Evolutionary conservation across 495 filamentous ascomycete species (phyloP), one percentile per base, ranked within the genome.

Genomic region (Hyaloscypha bicolor): DNA sequence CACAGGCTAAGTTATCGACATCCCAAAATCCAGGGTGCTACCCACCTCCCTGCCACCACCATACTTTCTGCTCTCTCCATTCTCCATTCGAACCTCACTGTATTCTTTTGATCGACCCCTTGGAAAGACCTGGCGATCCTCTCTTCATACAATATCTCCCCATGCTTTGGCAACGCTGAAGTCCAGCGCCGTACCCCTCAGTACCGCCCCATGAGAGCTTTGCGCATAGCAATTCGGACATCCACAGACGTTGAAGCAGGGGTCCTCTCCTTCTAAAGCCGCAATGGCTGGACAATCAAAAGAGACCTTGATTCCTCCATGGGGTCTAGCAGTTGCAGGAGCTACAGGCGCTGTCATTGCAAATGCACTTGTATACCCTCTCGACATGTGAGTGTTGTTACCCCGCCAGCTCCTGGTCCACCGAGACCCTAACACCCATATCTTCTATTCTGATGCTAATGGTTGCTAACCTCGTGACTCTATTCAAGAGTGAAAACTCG

Each of bases 311-410:
- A 86, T 99, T 65, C 93, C 95, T 30, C 93, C 96, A 62, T 98
- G 96, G 96, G 94, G 93, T 35, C 89, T 86, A 73, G 95, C 95
- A 53, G 86, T 97, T 65, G 94, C 96, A 51, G 95, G 95, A 70
- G 92, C 96, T 63, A 93, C 93, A 21, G 94, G 95, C 59, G 95
- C 96, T 39, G 92, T 97, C 14, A 80, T 99, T 55, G 96, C 95
- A 45, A 99, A 99, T 85, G 90, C 95, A 31, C 80, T 97, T 63
- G 96, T 98, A 63, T 99, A 99, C 78, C 95, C 95, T 16, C 82
- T 99, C 39, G 95, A 99, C 79, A 93, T 99, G 94, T 97, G 82
- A 78, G 91, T 79, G 51, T 60, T 56, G 45, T 33, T 22, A 42
- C 35, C 48, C 37, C 33, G 48, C 32, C 16, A 61, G 8, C 60